Percentiles rank a stretch among this genome's conserved stretches.
phyloP scores from a whole-genome alignment of 305 asterid genomes.

The Solanum hybrid region DNA sequence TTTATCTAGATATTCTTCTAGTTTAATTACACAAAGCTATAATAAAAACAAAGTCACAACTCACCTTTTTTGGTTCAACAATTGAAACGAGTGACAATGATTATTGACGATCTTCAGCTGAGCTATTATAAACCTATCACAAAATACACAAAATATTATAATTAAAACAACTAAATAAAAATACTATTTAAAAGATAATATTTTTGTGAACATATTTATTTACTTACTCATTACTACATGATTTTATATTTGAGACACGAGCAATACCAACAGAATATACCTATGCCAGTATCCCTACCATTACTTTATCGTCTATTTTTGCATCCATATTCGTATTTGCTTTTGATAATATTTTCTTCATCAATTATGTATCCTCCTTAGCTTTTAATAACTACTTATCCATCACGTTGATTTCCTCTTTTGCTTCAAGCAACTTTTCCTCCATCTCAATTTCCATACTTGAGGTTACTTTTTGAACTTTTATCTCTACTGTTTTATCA shows the following conservation, averaged over 20 bases:
- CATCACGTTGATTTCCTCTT: neutral
- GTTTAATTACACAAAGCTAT: too few relatives aligned
- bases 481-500: neutral
- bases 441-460: neutral
- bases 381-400: neutral
- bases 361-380: neutral
- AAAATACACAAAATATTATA: neutral
- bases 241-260: too few relatives aligned
- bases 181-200: neutral
- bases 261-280: too few relatives aligned
- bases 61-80: neutral
- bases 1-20: too few relatives aligned
- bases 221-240: too few relatives aligned
- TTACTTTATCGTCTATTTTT: too few relatives aligned
- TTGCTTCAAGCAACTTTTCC: neutral
- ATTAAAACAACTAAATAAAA: neutral
- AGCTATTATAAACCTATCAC: neutral
- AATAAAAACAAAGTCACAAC: too few relatives aligned
- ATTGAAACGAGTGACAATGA: neutral
- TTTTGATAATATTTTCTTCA: neutral
- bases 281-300: too few relatives aligned
- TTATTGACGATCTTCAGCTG: neutral
- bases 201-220: too few relatives aligned
- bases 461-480: neutral
- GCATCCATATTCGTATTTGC: too few relatives aligned